These are phyloP conservation scores for Pichia sp. DNA, from an alignment of 1,139 yeast genomes.

Conservation along the genomic window DNA sequence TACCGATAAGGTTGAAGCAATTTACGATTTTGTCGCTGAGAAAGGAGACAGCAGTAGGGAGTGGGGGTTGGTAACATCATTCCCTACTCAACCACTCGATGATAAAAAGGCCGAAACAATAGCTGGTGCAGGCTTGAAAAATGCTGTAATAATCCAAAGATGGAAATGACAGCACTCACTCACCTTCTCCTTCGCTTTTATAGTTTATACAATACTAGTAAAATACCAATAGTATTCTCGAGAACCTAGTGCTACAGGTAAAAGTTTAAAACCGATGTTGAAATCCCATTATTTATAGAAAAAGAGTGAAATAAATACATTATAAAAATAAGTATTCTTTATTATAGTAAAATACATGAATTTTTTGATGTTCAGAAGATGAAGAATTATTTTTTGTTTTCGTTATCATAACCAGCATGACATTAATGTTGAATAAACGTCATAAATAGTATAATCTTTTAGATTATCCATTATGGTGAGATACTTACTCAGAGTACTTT, in stretches of 20 bases:
- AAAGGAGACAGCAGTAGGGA: slow-evolving; percentile 40
- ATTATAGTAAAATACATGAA: slow-evolving; percentile 15
- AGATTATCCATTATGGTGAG: slow-evolving; percentile 9
- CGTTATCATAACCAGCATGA: slow-evolving; percentile 34
- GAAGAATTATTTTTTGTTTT: slow-evolving; percentile 7
- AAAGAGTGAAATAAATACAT: slow-evolving; percentile 22
- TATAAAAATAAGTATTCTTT: slow-evolving; percentile 14
- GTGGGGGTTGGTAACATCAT: slow-evolving; percentile 73
- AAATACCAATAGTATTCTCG: background rate
- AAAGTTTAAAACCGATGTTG: slow-evolving; percentile 35
- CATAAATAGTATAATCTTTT: slow-evolving; percentile 24
- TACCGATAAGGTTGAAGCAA: slow-evolving; percentile 58
- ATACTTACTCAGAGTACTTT: slow-evolving; percentile 33
- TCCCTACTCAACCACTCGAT: slow-evolving; percentile 75
- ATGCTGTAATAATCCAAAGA: slow-evolving; percentile 88
- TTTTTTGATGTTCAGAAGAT: slow-evolving; percentile 8
- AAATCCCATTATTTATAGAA: slow-evolving; percentile 35
- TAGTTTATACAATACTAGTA: background rate
- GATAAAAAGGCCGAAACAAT: slow-evolving; percentile 55
- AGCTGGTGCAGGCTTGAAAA: slow-evolving; percentile 70
- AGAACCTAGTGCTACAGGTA: background rate
- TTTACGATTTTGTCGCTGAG: slow-evolving; percentile 64
- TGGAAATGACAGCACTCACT: slow-evolving; percentile 48
- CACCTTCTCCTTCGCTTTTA: background rate
- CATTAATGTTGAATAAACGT: slow-evolving; percentile 71